Evolutionary conservation across 768 basidiomycete species (phyloP).

Genomic region (Crucibulum laeve): DNA sequence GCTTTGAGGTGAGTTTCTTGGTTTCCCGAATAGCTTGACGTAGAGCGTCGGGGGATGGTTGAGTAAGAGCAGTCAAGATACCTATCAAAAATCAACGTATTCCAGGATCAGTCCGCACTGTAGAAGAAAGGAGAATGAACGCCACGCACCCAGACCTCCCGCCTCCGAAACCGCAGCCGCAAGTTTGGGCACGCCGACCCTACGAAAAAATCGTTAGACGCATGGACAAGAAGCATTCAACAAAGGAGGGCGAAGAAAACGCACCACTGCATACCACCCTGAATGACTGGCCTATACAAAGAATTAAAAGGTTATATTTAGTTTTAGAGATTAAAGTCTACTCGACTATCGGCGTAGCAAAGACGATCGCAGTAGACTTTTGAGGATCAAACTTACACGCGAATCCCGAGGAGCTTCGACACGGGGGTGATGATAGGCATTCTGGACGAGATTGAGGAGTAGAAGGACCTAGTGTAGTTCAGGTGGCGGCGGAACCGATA

Average conservation of each 20-base stretch:
- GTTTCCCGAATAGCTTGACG: slow-evolving; percentile 79
- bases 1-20: slow-evolving; percentile 59
- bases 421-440: slow-evolving; percentile 50
- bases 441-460: slow-evolving; percentile 2
- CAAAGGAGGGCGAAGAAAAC: slow-evolving; percentile 2
- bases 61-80: slow-evolving; percentile 83
- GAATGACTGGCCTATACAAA: slow-evolving; percentile 62
- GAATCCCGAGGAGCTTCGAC: slow-evolving; percentile 62
- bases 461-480: background rate
- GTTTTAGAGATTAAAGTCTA: background rate
- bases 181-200: slow-evolving; percentile 78
- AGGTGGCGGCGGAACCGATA: slow-evolving; percentile 10
- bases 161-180: slow-evolving; percentile 79
- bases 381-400: slow-evolving; percentile 42
- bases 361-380: background rate
- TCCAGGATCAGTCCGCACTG: background rate
- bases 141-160: slow-evolving; percentile 66
- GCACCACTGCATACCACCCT: slow-evolving; percentile 92
- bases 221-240: background rate
- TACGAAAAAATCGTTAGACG: slow-evolving; percentile 17
- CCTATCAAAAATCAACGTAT: slow-evolving; percentile 31
- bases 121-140: background rate
- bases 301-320: slow-evolving; percentile 4
- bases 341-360: background rate
- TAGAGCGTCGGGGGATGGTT: slow-evolving; percentile 80